Evolutionary conservation across 768 basidiomycete species (phyloP), one percentile per base, ranked within the genome.

Genomic region (Lentinus brumalis): DNA sequence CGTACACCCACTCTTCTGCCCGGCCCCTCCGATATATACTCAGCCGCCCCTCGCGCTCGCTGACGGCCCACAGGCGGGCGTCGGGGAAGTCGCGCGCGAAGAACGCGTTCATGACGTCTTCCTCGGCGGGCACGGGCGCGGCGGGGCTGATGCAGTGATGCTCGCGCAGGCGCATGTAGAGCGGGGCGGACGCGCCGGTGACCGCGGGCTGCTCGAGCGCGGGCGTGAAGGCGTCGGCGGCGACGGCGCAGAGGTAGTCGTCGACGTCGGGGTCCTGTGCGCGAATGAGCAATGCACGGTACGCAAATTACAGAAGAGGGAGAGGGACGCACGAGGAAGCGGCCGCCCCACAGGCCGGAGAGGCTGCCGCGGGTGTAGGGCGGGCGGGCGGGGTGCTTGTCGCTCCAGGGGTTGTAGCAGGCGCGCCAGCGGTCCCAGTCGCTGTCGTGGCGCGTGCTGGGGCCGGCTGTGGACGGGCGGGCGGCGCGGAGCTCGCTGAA

Each of bases 151-250:
- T 72, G 63, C 77, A 79, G 50, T 79, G 75, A 57, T 82, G 83
- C 69, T 91, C 89, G 50, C 75, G 73, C 32, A 89, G 71, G 8
- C 83, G 79, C 75, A 90, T 77, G 68, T 79, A 87, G 38, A 88
- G 65, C 4, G 86, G 86, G 18, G 77, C 73, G 60, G 77, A 79
- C 6, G 73, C 73, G 32, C 82, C 67, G 26, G 59, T 70, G 0
- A 71, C 66, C 31, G 61, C 57, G 9, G 53, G 50, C 47, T 41
- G 32, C 51, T 53, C 35, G 18, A 64, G 50, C 18, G 31, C 56
- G 2, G 56, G 57, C 18, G 71, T 75, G 59, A 69, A 71, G 18
- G 55, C 50, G 44, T 60, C 62, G 3, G 63, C 50, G 35, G 72
- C 61, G 42, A 77, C 69, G 4, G 60, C 62, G 39, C 68, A 64